Evolutionary conservation across 23 red algal genomes (phyloP), one percentile per base, ranked within the genome.

Genomic region (Gracilaria vermiculophylla): DNA sequence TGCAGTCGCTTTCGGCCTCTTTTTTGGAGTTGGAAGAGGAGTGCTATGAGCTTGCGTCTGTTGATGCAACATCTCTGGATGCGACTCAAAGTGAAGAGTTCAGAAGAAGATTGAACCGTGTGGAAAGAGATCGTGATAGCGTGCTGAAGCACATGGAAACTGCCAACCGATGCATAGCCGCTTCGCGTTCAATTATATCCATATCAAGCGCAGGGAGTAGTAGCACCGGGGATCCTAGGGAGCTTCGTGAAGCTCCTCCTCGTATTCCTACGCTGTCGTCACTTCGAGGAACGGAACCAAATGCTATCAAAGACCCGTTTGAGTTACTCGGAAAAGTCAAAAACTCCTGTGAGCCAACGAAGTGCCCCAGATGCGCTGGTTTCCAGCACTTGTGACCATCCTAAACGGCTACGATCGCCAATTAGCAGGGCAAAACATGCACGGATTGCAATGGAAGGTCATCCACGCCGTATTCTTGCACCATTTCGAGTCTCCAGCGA

Each of bases 361-460:
- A 34, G 13, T 77, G 14, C 72, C 43, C 0, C 15, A 2, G 14
- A 44, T 42, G 10, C 72, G 72, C 33, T 53, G 72, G 72, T 53
- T 35, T 35, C 36, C 72, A 10, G 72, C 72, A 28, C 7, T 77
- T 0, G 8, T 77, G 39, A 52, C 72, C 43, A 34, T 44, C 0
- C n/a, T 77, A 7, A 53, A 77, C n/a, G 72, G 72, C 43, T 77
- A 77, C 13, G 43, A 77, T 21, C n/a, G 72, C 14, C 72, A 77
- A 48, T 77, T 5, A 44, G 43, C 72, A 0, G 72, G 53, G 10
- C 23, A 12, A 3, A 53, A 52, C 20, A 1, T 77, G 2, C 19
- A 13, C 1, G 72, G 72, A 25, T 14, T 25, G 0, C 2, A 44
- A 4, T 77, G 42, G 43, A n/a, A 50, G 10, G 14, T 53, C 1